phyloP scores from a whole-genome alignment of 257 asterid species.

The Eustoma russellianum region DNA sequence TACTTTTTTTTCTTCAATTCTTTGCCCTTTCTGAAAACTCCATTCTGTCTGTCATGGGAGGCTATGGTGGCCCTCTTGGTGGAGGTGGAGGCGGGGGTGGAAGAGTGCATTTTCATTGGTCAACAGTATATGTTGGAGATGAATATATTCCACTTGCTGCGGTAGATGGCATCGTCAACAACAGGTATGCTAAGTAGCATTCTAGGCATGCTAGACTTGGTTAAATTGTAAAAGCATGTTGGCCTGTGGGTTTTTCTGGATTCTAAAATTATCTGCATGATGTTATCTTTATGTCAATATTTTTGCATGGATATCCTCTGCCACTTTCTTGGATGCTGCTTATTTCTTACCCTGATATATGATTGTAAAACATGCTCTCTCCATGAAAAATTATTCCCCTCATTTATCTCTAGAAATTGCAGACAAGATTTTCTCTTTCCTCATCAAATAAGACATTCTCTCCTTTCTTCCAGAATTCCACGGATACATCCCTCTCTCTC shows the following conservation, averaged over 20 bases:
- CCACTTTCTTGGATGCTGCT: neutral
- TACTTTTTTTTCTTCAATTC: slow-evolving; percentile 67
- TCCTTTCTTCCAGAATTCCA: too few species aligned
- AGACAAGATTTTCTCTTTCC: too few species aligned
- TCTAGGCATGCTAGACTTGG: slow-evolving; percentile 1
- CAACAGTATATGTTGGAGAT: slow-evolving; percentile 55
- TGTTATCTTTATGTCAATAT: neutral
- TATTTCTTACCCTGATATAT: neutral
- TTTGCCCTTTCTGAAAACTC: slow-evolving; percentile 63
- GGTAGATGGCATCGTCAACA: slow-evolving; percentile 55
- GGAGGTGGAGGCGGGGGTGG: slow-evolving; percentile 99
- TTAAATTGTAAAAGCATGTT: neutral
- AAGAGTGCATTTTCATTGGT: slow-evolving; percentile 95
- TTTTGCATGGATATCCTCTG: neutral
- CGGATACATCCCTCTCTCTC: too few species aligned
- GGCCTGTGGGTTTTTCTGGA: neutral
- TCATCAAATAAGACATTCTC: too few species aligned
- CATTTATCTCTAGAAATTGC: too few species aligned
- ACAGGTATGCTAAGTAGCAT: slow-evolving; percentile 35
- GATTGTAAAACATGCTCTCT: too few species aligned
- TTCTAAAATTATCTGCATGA: neutral
- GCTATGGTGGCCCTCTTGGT: slow-evolving; percentile 76
- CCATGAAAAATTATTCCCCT: too few species aligned
- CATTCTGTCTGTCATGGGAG: slow-evolving; percentile 72
- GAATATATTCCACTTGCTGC: slow-evolving; percentile 79